Evolutionary conservation across 352 stramenopile species (phyloP), one percentile per base, ranked within the genome.

Genomic region (Pseudoperonospora humuli): DNA sequence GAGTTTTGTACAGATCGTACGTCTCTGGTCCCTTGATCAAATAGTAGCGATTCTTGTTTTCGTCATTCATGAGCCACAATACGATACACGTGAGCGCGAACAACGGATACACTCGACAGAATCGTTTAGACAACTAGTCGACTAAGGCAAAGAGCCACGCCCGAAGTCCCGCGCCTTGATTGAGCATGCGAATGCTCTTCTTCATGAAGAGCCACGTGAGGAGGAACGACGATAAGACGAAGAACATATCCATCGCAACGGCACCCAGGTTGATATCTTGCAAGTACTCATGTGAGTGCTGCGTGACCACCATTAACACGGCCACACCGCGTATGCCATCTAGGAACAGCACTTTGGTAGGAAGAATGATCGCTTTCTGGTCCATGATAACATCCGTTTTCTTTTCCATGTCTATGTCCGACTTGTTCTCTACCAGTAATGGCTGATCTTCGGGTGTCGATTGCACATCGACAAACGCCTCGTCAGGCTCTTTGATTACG

Each of bases 191-290:
- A 18, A 59, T 52, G 23, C 45, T 57, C 45, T 74, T 80, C 40
- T 61, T 64, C 46, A 74, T 71, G 33, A 75, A 69, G n/a, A 75
- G 61, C 61, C 69, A 70, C 35, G 64, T 78, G 3, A 78, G 54
- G 15, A 78, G 42, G 31, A 73, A 79, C 15, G 62, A 64, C 20
- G 68, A 80, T 27, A 80, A 39, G 17, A 80, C 68, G 36, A 80
- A 80, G 46, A 80, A 80, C 29, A 49, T 57, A 50, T 80, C 64
- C 18, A 80, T 65, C 2, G 54, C 64, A 1, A 64, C 42, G 19
- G 45, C 50, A 10, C 68, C 68, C 17, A 74, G 29, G 40, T 70
- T 64, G 5, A 69, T 13, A 28, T 62, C 50, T 29, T 59, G 49
- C 50, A 67, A 65, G 40, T 68, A 60, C 38, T 67, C 64, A 33